Percentiles rank a stretch among this genome's conserved stretches.
phyloP scores from a whole-genome alignment of 108 stramenopile genomes.

The Mediolabrus comicus region DNA sequence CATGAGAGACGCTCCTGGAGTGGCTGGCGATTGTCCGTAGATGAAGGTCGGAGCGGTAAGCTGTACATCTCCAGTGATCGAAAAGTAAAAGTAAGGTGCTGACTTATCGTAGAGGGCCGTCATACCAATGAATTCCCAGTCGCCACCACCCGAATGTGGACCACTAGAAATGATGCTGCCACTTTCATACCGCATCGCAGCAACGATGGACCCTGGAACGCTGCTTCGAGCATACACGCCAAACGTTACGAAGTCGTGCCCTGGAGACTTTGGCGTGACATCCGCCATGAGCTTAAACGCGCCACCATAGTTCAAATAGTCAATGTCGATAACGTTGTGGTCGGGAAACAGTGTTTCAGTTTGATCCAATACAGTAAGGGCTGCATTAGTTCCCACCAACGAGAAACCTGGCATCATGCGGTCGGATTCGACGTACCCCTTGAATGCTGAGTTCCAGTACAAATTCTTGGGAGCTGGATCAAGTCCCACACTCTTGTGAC shows the following conservation, averaged over 20 bases:
- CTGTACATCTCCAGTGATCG: conserved; percentile 41
- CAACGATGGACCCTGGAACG: conserved; percentile 20
- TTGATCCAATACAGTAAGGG: conserved; percentile 7
- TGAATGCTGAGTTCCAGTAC: conserved; percentile 37
- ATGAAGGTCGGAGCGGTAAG: conserved; percentile 28
- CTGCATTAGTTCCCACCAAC: conserved; percentile 4
- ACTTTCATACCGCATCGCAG: conserved; percentile 23
- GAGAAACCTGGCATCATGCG: conserved; percentile 28
- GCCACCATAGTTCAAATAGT: conserved; percentile 25
- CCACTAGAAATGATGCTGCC: conserved; percentile 28
- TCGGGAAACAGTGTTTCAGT: conserved; percentile 16
- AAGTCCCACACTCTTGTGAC: conserved; percentile 16
- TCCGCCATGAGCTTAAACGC: conserved; percentile 29
- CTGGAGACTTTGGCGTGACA: not conserved
- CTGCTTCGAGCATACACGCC: conserved; percentile 29
- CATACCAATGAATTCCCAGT: conserved; percentile 46
- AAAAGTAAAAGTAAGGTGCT: conserved; percentile 37
- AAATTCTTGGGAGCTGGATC: conserved; percentile 29
- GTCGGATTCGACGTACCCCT: conserved; percentile 4
- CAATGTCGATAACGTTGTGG: conserved; percentile 21
- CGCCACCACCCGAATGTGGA: conserved; percentile 26
- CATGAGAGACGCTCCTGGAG: conserved; percentile 30
- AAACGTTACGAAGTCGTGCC: conserved; percentile 34
- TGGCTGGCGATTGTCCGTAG: conserved; percentile 26
- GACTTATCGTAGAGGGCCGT: conserved; percentile 35